phyloP scores from a whole-genome alignment of 768 basidiomycete species.

The Lentinula sp. region DNA sequence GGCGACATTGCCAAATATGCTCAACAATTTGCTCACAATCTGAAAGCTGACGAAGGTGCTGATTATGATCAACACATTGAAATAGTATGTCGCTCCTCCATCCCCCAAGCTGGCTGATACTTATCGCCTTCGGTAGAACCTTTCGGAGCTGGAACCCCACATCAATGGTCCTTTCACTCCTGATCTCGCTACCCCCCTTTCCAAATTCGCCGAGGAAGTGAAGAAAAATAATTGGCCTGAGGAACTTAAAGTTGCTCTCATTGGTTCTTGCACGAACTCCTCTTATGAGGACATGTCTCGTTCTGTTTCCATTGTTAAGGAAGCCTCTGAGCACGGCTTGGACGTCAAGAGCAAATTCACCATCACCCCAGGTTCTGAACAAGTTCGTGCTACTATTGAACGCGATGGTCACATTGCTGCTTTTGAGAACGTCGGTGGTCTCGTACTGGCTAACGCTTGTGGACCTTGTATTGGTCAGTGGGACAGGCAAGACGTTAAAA shows the following conservation, averaged over 20 bases:
- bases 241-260: constrained; percentile 95
- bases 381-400: constrained; percentile 95
- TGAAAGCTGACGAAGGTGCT: constrained; percentile 78
- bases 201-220: constrained; percentile 86
- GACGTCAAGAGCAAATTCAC: constrained; percentile 92
- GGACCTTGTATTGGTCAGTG: constrained; percentile 99
- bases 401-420: constrained; percentile 90
- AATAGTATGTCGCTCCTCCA: constrained; percentile 52
- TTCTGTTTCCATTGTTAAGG: constrained; percentile 87
- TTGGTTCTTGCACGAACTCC: constrained; percentile 99
- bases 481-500: constrained; percentile 96
- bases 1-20: constrained; percentile 85
- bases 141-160: constrained; percentile 96
- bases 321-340: constrained; percentile 86
- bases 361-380: constrained; percentile 97
- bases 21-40: constrained; percentile 82
- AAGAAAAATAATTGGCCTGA: constrained; percentile 96
- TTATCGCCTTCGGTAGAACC: constrained; percentile 50
- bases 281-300: constrained; percentile 99
- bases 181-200: constrained; percentile 96
- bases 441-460: constrained; percentile 97
- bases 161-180: constrained; percentile 99
- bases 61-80: constrained; percentile 95
- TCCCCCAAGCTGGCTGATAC: not conserved
- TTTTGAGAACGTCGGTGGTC: constrained; percentile 84